Evolutionary conservation across 768 basidiomycete species (phyloP), one percentile per base, ranked within the genome.

Genomic region (Chalciporus chontae): DNA sequence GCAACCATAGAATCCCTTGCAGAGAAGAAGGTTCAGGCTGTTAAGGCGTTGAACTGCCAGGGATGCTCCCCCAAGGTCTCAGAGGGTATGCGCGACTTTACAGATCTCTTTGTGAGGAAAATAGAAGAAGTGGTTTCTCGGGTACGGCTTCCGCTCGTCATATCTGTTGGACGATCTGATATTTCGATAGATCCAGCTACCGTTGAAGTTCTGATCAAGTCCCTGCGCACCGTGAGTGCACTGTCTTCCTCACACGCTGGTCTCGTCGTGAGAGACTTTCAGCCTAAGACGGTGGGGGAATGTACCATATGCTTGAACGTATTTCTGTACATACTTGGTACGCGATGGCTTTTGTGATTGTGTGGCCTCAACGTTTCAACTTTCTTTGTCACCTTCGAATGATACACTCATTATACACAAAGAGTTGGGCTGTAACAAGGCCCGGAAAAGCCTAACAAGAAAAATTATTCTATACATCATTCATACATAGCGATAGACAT

Each of bases 11-110:
- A 45, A 27, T 2, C 21, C 18, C 11, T 40, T 6, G 43, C 31
- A 24, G 40, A 45, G 2, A 43, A 46, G n/a, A 48, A 54, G 0
- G 39, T 40, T 2, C 40, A 55, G 18, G 38, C 0, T 3, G 43
- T 57, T 5, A 52, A 31, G 45, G n/a, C 1, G 2, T 3, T 1
- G 0, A 31, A 36, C 24, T 61, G 59, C 4, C 1, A 18, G 7
- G 0, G 1, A 19, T 63, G 54, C 31, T 54, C 48, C 13, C 0
- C 27, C 6, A 24, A 3, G 0, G 8, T 60, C 10, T 6, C 34
- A 2, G 58, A 34, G 3, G 50, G 50, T 4, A 62, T 63, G 61
- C 56, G 45, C 7, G 53, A 45, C 39, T 56, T 64, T 38, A 34
- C 48, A 0, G 45, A 48, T 2, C 5, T 65, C 11, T 38, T 63